These are phyloP conservation scores for Gautieria morchelliformis DNA, from an alignment of 768 basidiomycete genomes.

Conservation along the genomic window DNA sequence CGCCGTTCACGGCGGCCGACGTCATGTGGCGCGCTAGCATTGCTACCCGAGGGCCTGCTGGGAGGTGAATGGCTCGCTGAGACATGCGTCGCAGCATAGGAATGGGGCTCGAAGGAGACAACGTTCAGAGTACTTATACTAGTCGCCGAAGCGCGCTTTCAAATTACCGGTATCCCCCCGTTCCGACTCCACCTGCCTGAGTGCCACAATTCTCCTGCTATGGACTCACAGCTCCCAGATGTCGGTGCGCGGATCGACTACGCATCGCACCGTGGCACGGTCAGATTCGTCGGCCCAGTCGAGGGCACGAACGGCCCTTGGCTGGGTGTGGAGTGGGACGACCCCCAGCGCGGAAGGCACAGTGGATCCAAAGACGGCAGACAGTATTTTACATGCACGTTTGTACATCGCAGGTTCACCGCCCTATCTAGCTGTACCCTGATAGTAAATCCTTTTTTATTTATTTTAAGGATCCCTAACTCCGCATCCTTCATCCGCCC, in stretches of 20 bases:
- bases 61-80: not conserved
- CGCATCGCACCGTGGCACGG: constrained; percentile 50
- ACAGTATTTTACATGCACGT: constrained; percentile 75
- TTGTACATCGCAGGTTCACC: constrained; percentile 20
- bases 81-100: constrained; percentile 7
- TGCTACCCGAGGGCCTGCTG: not conserved
- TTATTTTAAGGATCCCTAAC: constrained; percentile 36
- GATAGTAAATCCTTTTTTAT: constrained; percentile 8
- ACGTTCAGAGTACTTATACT: not conserved
- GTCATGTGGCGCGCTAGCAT: constrained; percentile 6
- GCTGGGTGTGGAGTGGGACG: constrained; percentile 99
- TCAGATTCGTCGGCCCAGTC: constrained; percentile 61
- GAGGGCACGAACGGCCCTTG: constrained; percentile 57
- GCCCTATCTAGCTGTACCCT: too few species aligned
- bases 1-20: not conserved
- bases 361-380: constrained; percentile 71
- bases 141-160: not conserved
- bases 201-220: not conserved
- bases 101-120: not conserved
- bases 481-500: constrained; percentile 79
- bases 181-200: too few species aligned
- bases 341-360: constrained; percentile 76
- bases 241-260: constrained; percentile 48
- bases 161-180: too few species aligned
- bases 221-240: constrained; percentile 18